phyloP scores from a whole-genome alignment of 306 rosid genomes.

The Malus orientalis region DNA sequence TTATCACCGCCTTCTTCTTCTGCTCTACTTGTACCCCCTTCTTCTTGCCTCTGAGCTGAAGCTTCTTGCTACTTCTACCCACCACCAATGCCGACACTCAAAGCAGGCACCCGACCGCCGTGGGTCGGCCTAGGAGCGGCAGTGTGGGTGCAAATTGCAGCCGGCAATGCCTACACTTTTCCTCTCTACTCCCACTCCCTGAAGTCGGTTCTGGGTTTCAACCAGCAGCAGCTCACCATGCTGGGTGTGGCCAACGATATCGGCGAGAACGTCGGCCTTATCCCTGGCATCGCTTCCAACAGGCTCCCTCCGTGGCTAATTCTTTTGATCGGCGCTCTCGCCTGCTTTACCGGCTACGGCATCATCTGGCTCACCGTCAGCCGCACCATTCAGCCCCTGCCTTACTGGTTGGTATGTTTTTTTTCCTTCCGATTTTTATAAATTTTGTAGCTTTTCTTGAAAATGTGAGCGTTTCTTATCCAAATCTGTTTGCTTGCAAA shows the following conservation, averaged over 20 bases:
- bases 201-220: slow-evolving; percentile 63
- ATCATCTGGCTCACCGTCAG: slow-evolving; percentile 50
- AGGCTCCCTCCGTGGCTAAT: slow-evolving; percentile 70
- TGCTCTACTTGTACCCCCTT: neutral
- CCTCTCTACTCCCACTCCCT: slow-evolving; percentile 67
- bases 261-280: slow-evolving; percentile 73
- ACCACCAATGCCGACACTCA: slow-evolving; percentile 30
- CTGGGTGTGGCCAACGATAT: slow-evolving; percentile 79
- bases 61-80: neutral
- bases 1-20: neutral
- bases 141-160: slow-evolving; percentile 62
- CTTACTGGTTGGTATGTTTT: slow-evolving; percentile 49
- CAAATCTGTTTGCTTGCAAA: neutral
- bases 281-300: slow-evolving; percentile 69
- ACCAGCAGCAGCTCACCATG: slow-evolving; percentile 55
- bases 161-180: slow-evolving; percentile 52
- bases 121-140: slow-evolving; percentile 87
- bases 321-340: slow-evolving; percentile 44
- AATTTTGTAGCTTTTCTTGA: too few species aligned
- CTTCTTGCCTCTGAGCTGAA: neutral
- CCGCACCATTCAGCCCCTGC: slow-evolving; percentile 33
- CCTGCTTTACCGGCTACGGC: slow-evolving; percentile 61
- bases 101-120: slow-evolving; percentile 67
- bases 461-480: neutral
- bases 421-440: neutral